Conservation (phyloP, 805 yeast species). For the Lipomyces sp. region DNA sequence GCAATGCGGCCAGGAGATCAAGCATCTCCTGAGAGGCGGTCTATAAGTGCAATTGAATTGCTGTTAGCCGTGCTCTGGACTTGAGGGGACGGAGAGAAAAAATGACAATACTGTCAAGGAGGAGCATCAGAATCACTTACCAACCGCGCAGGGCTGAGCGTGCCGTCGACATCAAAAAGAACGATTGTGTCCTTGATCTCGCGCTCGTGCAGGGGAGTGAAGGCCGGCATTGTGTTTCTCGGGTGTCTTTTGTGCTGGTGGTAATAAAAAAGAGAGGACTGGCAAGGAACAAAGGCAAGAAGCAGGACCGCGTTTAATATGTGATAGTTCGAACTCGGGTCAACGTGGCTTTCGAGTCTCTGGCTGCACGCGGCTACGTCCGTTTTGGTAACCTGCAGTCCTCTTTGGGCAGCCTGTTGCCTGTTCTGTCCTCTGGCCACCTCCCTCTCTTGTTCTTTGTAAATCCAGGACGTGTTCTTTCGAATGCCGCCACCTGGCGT, state of each 20-base stretch:
- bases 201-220: constrained; percentile 59
- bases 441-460: too few relatives aligned
- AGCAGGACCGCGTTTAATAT: too few relatives aligned
- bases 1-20: constrained; percentile 63
- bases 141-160: constrained; percentile 95
- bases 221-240: constrained; percentile 12
- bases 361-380: too few relatives aligned
- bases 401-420: too few relatives aligned
- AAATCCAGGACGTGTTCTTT: too few relatives aligned
- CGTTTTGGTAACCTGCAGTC: too few relatives aligned
- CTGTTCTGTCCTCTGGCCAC: too few relatives aligned
- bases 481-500: too few relatives aligned
- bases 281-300: not conserved
- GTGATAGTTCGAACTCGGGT: too few relatives aligned
- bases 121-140: constrained; percentile 9
- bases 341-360: too few relatives aligned
- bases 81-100: not conserved
- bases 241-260: too few relatives aligned
- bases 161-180: constrained; percentile 97
- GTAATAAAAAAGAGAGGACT: too few relatives aligned
- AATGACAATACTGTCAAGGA: not conserved
- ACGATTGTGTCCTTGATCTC: constrained; percentile 73
- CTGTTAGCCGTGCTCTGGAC: not conserved
- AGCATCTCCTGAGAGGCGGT: constrained; percentile 56
- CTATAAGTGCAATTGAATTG: constrained; percentile 5